Conservation (phyloP, 805 yeast species). For the Scheffersomyces ergatensis region DNA sequence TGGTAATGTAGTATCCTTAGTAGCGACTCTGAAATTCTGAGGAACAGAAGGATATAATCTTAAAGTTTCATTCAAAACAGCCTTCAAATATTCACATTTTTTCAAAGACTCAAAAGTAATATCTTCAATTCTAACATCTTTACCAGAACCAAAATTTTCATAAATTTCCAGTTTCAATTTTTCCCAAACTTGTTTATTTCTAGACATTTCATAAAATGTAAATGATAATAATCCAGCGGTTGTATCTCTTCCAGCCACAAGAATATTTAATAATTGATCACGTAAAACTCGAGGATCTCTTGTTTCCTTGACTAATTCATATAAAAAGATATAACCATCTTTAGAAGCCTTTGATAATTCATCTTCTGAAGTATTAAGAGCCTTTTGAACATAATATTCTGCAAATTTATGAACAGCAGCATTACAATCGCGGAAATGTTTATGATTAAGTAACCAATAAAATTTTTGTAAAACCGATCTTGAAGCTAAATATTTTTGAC, state of each 20-base stretch:
- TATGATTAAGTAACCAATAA: conserved; percentile 21
- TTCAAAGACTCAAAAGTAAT: conserved; percentile 38
- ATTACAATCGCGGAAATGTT: conserved; percentile 19
- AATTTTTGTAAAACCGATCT: conserved; percentile 22
- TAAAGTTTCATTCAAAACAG: conserved; percentile 32
- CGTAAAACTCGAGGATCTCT: conserved; percentile 32
- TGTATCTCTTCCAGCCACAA: conserved; percentile 43
- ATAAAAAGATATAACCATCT: conserved; percentile 33
- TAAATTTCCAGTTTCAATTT: conserved; percentile 29
- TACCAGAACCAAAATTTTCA: conserved; percentile 29
- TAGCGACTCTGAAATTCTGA: conserved; percentile 25
- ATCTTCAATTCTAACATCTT: conserved; percentile 22
- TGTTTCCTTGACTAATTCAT: conserved; percentile 37
- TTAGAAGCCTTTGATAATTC: conserved; percentile 24
- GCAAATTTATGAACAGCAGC: conserved; percentile 25
- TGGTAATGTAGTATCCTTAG: conserved; percentile 28
- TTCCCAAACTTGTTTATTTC: conserved; percentile 29
- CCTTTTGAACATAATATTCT: conserved; percentile 28
- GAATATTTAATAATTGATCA: conserved; percentile 38
- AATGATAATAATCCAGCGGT: conserved; percentile 40
- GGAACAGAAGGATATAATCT: conserved; percentile 38
- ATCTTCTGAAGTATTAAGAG: conserved; percentile 20
- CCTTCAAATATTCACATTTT: conserved; percentile 37
- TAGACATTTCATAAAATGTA: conserved; percentile 30
- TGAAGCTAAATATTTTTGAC: conserved; percentile 29